Base-by-base conservation (phyloP, 2,329 filamentous ascomycete genomes). In the Rhexocercosporidium sp. region DNA sequence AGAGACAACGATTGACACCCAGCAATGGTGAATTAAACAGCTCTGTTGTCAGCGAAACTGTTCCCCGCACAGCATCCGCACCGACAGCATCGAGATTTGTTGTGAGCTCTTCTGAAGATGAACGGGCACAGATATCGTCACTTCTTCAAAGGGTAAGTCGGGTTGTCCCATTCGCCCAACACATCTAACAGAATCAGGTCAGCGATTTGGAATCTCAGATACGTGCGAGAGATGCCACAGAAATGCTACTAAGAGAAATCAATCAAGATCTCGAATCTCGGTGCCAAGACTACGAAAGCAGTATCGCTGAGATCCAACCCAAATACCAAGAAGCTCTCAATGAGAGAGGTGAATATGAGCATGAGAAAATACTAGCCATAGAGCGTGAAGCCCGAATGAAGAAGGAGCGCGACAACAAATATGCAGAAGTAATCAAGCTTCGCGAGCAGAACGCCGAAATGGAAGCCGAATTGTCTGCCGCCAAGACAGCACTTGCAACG, bases 301-400 rank as follows among this genome's bases (percentile, higher is more conserved):
- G 83, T 1, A 75, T 83, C 2, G 77, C 78, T 25, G 76, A 77
- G 6, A 81, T 87, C 3, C 82, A 86, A 59, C 75, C 78, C 8
- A 81, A 80, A 51, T 84, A 83, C 66, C 82, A 84, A 70, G 79
- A 79, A 16, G 85, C 86, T 2, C 75, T 88, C 5, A 77, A 82
- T 65, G 86, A 89, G 25, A 83, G 85, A 39, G 79, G 84, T 47
- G 81, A 87, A 70, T 79, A 76, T 22, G 80, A 87, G 37, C 81
- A 81, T 59, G 77, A 80, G 46, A 74, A 71, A 4, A 79, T 78
- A 2, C 49, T 69, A 25, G 54, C 69, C 0, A 37, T 66, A 7
- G 54, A 44, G 16, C 66, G 66, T 20, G 69, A 71, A 51, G 41
- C 64, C 1, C 65, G 22, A 2, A 37, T 78, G 16, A 60, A 62